Evolutionary conservation across 1,139 yeast genomes (phyloP), one percentile per base, ranked within the genome.

Genomic region (Hyphopichia fennica): DNA sequence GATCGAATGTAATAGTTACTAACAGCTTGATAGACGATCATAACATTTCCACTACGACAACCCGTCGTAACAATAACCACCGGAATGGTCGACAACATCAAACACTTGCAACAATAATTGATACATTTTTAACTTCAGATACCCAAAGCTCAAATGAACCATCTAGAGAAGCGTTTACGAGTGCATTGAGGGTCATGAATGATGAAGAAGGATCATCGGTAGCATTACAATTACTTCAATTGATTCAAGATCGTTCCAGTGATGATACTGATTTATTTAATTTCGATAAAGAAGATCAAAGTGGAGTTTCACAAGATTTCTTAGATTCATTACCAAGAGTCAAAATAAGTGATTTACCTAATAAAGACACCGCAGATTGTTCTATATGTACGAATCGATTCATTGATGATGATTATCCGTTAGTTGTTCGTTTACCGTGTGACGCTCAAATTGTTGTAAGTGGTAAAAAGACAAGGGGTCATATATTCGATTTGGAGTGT

Each of bases 401-500:
- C 54, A 67, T 76, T 6, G 87, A 84, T 34, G 96, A 89, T 58
- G 70, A 80, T 40, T 83, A 85, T 53, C 96, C 97, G 1, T 68
- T 91, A 43, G 81, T 91, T 11, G 96, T 89, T 15, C 69, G 77
- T 51, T 70, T 91, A 29, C 96, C 96, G 0, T 93, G 97, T 58
- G 75, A 77, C 37, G 59, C 67, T 4, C 65, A 60, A 45, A 38
- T 33, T 3, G 50, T 48, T 29, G 46, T 39, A 4, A 49, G 52
- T 16, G 58, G 57, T 14, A 55, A 49, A 27, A 52, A 52, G 32
- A 46, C 57, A 31, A 63, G 57, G 39, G 77, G 72, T 37, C 98
- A 91, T 62, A 74, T 75, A 32, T 91, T 87, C 62, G 98, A 91
- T 58, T 69, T 90, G 51, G 97, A 91, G 52, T 91, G 98, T 60